Conservation (phyloP, 2,329 filamentous ascomycete genomes). For the Coniochaeta prunicola region DNA sequence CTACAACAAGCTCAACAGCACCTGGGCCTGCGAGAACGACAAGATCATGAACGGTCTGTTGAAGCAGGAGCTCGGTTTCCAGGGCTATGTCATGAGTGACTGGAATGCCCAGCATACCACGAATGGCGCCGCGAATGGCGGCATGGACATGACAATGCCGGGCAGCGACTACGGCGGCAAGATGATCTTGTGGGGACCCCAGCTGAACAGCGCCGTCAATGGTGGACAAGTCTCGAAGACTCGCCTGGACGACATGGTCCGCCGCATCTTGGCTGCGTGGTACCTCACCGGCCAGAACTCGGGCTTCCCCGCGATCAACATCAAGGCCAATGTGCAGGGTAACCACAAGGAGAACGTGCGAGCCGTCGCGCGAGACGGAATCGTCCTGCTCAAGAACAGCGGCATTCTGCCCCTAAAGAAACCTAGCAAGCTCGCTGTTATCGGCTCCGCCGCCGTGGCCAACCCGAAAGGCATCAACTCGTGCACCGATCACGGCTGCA, state of each 20-base stretch:
- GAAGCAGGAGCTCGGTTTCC: constrained; percentile 71
- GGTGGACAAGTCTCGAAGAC: constrained; percentile 50
- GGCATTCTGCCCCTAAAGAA: constrained; percentile 49
- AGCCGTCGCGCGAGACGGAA: constrained; percentile 46
- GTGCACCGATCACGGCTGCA: constrained; percentile 54
- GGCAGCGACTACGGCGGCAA: constrained; percentile 52
- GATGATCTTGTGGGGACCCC: constrained; percentile 47
- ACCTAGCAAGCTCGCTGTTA: constrained; percentile 46
- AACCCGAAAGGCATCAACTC: constrained; percentile 57
- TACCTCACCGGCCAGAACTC: constrained; percentile 48
- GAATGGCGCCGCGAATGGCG: constrained; percentile 55
- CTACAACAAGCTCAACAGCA: constrained; percentile 65
- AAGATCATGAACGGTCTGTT: constrained; percentile 53
- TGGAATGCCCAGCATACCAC: constrained; percentile 75
- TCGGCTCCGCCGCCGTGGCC: constrained; percentile 55
- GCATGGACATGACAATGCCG: constrained; percentile 78
- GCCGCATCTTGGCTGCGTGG: constrained; percentile 56
- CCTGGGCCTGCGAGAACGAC: constrained; percentile 60
- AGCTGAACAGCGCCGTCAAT: constrained; percentile 45
- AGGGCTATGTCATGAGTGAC: constrained; percentile 51
- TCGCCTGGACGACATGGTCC: constrained; percentile 60
- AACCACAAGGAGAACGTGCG: constrained; percentile 57
- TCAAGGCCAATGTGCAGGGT: constrained; percentile 48
- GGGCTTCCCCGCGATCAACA: constrained; percentile 43
- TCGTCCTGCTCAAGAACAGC: constrained; percentile 62